Conservation (phyloP, 2,329 filamentous ascomycete species). For the Hortaea werneckii region DNA sequence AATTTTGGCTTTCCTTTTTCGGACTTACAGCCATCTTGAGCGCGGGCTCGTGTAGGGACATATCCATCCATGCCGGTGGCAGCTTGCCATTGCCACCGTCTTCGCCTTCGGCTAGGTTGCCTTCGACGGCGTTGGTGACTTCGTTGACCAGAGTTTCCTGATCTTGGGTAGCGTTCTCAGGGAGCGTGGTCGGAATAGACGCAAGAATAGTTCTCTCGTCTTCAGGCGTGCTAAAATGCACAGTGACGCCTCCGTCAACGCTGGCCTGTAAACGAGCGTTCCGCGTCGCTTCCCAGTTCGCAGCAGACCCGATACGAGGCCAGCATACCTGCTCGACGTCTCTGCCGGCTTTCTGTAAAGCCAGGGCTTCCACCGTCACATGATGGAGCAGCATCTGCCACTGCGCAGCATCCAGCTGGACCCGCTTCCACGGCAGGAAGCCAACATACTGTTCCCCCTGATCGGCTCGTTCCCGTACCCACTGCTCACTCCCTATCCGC, state of each 20-base stretch:
- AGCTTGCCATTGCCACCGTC: background rate
- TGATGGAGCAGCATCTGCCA: slow-evolving; percentile 39
- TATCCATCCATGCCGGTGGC: slow-evolving; percentile 43
- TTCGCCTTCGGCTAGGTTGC: background rate
- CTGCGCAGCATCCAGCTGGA: slow-evolving; percentile 27
- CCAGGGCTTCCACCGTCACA: slow-evolving; percentile 46
- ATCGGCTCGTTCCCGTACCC: slow-evolving; percentile 27
- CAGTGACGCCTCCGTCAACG: slow-evolving; percentile 3
- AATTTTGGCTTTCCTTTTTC: no score
- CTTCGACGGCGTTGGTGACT: background rate
- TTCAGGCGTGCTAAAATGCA: background rate
- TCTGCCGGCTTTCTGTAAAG: slow-evolving; percentile 34
- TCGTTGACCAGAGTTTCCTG: background rate
- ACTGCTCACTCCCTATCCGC: slow-evolving; percentile 42
- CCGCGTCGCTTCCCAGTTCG: slow-evolving; percentile 8
- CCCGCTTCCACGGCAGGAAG: slow-evolving; percentile 30
- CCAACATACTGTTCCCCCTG: slow-evolving; percentile 26
- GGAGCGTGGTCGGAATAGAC: slow-evolving; percentile 1
- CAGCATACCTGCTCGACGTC: slow-evolving; percentile 4
- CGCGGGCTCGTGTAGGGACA: slow-evolving; percentile 46
- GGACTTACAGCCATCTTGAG: slow-evolving; percentile 63
- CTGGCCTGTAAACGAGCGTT: slow-evolving; percentile 1
- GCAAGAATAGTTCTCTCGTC: slow-evolving; percentile 3
- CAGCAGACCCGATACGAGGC: background rate
- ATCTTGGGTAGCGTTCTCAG: background rate